A percentile compares a stretch with the other conserved stretches of the same genome.
phyloP scores from a whole-genome alignment of 139 green algal species.

The Chlamydomonas eustigma region DNA sequence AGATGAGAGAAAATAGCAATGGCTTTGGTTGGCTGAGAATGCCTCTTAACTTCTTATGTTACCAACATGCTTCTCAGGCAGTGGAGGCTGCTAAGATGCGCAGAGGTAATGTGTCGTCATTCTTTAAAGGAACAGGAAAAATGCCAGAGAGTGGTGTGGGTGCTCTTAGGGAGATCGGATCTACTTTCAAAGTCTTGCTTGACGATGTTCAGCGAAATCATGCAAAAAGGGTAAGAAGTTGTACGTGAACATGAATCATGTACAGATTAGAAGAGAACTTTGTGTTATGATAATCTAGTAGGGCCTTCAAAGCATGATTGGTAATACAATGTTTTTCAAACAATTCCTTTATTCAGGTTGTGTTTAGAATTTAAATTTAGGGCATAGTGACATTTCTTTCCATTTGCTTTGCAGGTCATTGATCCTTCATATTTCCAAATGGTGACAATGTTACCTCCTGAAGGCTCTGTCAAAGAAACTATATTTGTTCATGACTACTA shows the following conservation, averaged over 20 bases:
- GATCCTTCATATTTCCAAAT: constrained; percentile 48
- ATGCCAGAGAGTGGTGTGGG: constrained; percentile 28
- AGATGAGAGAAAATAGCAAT: no score
- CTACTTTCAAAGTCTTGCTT: constrained; percentile 45
- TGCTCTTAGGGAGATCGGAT: constrained; percentile 25
- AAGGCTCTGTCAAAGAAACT: constrained; percentile 20
- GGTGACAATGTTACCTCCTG: constrained; percentile 37
- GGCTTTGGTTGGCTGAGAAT: background rate
- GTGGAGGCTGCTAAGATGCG: constrained; percentile 33
- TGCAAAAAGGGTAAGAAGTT: constrained; percentile 33
- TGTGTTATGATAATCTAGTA: no score
- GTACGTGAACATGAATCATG: background rate
- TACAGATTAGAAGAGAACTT: background rate
- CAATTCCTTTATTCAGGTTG: background rate
- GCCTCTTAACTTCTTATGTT: background rate
- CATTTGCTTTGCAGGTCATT: constrained; percentile 29
- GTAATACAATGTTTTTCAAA: background rate
- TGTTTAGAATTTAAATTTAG: background rate
- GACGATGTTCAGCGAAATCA: constrained; percentile 57
- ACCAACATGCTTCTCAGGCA: constrained; percentile 17
- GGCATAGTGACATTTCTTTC: background rate
- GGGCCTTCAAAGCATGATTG: no score
- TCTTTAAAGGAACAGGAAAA: constrained; percentile 30
- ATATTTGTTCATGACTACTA: constrained; percentile 50
- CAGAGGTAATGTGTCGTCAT: constrained; percentile 32